phyloP scores from a whole-genome alignment of 306 rosid species.

The Ormosia emarginata region DNA sequence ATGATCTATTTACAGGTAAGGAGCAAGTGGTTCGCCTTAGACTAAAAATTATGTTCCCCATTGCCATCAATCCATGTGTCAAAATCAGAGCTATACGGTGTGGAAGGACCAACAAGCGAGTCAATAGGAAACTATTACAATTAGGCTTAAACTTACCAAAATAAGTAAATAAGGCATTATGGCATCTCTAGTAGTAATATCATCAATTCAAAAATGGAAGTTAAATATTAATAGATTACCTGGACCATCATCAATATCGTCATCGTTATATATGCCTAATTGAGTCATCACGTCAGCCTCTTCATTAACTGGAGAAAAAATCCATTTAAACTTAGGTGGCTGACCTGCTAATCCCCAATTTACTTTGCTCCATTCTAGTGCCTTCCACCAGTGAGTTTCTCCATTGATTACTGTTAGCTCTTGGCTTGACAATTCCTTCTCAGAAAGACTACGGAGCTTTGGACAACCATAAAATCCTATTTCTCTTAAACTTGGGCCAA shows the following conservation, averaged over 20 bases:
- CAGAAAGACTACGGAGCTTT: neutral
- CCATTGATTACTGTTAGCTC: neutral
- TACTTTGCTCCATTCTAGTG: neutral
- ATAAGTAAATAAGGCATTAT: neutral
- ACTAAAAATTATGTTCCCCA: no score
- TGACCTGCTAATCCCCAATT: neutral
- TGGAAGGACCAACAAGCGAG: no score
- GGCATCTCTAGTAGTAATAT: neutral
- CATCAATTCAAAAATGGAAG: neutral
- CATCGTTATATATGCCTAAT: neutral
- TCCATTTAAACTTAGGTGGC: neutral
- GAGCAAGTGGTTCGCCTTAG: no score
- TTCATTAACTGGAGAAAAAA: neutral
- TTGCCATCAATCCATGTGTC: no score
- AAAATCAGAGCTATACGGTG: no score
- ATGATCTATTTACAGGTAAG: no score
- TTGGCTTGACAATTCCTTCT: neutral
- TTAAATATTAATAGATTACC: neutral
- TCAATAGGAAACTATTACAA: no score
- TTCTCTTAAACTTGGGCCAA: neutral
- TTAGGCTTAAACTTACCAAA: no score
- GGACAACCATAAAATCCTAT: slow-evolving; percentile 23
- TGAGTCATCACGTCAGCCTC: neutral
- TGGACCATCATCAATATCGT: neutral
- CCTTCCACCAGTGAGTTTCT: slow-evolving; percentile 19